These are phyloP conservation scores for Xerocomus tenax DNA, from an alignment of 1,284 basidiomycete genomes.

Conservation along the genomic window DNA sequence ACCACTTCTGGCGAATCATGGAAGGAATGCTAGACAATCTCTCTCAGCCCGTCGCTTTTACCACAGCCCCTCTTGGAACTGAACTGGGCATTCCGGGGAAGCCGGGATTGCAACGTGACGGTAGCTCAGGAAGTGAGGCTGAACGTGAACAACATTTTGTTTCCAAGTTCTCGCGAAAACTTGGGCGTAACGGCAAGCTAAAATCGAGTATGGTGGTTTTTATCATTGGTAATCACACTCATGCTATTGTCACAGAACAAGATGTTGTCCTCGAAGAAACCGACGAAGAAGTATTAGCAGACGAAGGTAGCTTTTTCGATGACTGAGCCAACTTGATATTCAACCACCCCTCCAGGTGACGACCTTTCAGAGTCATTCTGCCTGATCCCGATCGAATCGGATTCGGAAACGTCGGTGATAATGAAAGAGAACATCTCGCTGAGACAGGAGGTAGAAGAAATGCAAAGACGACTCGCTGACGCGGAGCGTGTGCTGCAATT, in stretches of 20 bases:
- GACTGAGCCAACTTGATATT: neutral
- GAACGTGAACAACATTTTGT: slow-evolving; percentile 54
- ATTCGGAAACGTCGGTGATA: slow-evolving; percentile 41
- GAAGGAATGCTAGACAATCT: slow-evolving; percentile 75
- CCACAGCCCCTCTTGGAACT: slow-evolving; percentile 61
- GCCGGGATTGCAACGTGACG: slow-evolving; percentile 35
- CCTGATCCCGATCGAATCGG: slow-evolving; percentile 54
- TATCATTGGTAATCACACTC: slow-evolving; percentile 2
- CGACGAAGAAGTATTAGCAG: slow-evolving; percentile 34
- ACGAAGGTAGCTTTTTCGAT: slow-evolving; percentile 32
- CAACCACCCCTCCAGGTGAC: slow-evolving; percentile 36
- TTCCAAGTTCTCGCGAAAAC: slow-evolving; percentile 31
- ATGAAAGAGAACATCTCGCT: slow-evolving; percentile 59
- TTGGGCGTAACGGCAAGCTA: slow-evolving; percentile 17
- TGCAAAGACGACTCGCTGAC: slow-evolving; percentile 49
- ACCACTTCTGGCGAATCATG: slow-evolving; percentile 77
- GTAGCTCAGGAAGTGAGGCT: slow-evolving; percentile 52
- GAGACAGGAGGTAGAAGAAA: slow-evolving; percentile 48
- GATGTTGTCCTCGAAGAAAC: slow-evolving; percentile 21
- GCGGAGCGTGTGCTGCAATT: slow-evolving; percentile 55
- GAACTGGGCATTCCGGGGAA: slow-evolving; percentile 26
- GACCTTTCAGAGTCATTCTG: slow-evolving; percentile 72
- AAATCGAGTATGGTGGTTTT: slow-evolving; percentile 19
- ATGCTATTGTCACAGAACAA: slow-evolving; percentile 18
- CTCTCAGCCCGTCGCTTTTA: slow-evolving; percentile 77